Base-by-base conservation (phyloP, 2,329 filamentous ascomycete genomes). In the Catunica adiposa region DNA sequence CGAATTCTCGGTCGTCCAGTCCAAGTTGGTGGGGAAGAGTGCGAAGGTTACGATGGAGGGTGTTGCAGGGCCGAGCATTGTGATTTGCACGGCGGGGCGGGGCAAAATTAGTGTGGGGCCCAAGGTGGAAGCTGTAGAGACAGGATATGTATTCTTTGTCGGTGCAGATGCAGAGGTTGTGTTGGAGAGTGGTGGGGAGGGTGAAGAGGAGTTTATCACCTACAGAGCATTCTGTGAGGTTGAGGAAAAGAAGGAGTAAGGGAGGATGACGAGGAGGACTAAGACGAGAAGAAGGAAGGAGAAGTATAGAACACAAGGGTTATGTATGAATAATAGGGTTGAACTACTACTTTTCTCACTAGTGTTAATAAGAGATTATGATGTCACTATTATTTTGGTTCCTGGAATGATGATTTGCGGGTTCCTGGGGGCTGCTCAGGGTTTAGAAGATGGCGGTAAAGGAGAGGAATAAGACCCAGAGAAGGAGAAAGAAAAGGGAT, bases 161-260 rank as follows among this genome's bases (percentile, higher is more conserved):
- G 92, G 92, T 1, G 85, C 92, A 1, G 89, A 85, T 17, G 89
- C 92, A 0, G 85, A 94, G 68, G 75, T 85, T 37, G 77, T 90
- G 2, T 70, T 97, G 53, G 84, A 95, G 70, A 87, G 77, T 11
- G 73, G 73, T 51, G 72, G 71, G 1, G 74, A 65, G 0, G 70
- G 74, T 0, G 80, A 80, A 25, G 83, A 88, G 56, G 79, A 84
- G 56, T 84, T 97, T 61, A 84, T 84, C 25, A 89, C 85, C 0
- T 98, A 94, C 73, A 92, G 89, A 72, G 92, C 90, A 0, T 96
- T 94, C 67, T 95, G 89, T 64, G 89, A 96, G 72, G 74, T 94
- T 59, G 78, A 81, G 38, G 40, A 22, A 6, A 42, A 56, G 48
- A 34, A 53, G 15, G 47, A 23, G 37, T 17, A 48, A 29, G 23